Percentiles rank a stretch among this genome's conserved stretches.
phyloP scores from a whole-genome alignment of 2,329 filamentous ascomycete genomes.

The Grosmannia penicillata region DNA sequence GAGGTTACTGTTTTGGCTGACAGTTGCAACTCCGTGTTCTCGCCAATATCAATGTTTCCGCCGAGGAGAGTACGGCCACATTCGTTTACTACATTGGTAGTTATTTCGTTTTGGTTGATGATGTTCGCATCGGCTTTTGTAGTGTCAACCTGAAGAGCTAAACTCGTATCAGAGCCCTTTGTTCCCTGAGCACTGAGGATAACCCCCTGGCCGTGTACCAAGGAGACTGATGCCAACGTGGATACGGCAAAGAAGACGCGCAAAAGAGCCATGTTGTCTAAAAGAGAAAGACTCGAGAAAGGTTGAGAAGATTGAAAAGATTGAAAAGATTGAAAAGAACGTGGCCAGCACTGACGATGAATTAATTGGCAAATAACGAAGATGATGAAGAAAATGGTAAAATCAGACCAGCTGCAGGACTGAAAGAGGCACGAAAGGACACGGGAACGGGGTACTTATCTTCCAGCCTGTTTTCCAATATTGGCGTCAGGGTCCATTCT shows the following conservation, averaged over 20 bases:
- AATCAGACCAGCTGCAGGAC: neutral
- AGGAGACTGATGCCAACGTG: slow-evolving; percentile 3
- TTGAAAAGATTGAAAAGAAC: neutral
- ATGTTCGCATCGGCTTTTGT: slow-evolving; percentile 42
- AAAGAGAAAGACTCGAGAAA: neutral
- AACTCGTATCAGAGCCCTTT: slow-evolving; percentile 1
- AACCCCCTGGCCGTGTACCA: slow-evolving; percentile 4
- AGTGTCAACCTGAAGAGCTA: slow-evolving; percentile 30
- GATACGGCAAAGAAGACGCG: slow-evolving; percentile 2
- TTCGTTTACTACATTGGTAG: slow-evolving; percentile 34
- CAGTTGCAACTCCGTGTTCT: slow-evolving; percentile 36
- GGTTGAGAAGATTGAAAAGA: neutral
- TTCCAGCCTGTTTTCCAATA: neutral
- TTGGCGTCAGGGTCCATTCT: neutral
- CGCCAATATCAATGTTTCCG: slow-evolving; percentile 47
- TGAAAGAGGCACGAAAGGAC: neutral
- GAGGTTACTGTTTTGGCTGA: slow-evolving; percentile 29
- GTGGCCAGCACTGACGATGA: neutral
- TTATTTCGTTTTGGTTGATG: slow-evolving; percentile 39
- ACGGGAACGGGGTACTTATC: neutral
- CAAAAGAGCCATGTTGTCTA: neutral
- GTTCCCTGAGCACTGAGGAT: slow-evolving; percentile 6
- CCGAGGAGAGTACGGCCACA: slow-evolving; percentile 45
- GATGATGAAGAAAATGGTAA: neutral
- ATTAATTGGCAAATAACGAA: neutral